Percentiles rank a stretch among this genome's conserved stretches.
Evolutionary conservation across 1,139 yeast genomes (phyloP).

Genomic region (Magnusiomyces paraingens): DNA sequence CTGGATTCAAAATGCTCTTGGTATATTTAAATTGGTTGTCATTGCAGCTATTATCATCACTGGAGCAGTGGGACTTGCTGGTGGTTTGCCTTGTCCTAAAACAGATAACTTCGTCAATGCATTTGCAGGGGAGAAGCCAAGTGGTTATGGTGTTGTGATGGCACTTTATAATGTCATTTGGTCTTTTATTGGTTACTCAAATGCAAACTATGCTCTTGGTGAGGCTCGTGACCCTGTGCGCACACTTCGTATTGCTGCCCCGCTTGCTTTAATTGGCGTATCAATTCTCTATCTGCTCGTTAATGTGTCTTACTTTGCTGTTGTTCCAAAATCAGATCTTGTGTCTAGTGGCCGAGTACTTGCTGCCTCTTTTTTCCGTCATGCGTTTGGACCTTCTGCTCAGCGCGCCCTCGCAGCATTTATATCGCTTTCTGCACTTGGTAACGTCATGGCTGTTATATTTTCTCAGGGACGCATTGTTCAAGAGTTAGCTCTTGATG

Average conservation of each 20-base stretch:
- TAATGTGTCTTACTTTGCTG: conserved; percentile 66
- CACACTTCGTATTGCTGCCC: conserved; percentile 66
- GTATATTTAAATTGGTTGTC: conserved; percentile 63
- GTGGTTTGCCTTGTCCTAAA: conserved; percentile 42
- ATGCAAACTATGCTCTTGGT: conserved; percentile 76
- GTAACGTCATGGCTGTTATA: conserved; percentile 71
- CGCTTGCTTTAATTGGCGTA: conserved; percentile 54
- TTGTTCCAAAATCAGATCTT: conserved; percentile 60
- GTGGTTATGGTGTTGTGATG: conserved; percentile 70
- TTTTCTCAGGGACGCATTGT: conserved; percentile 74
- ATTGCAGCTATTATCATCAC: conserved; percentile 62
- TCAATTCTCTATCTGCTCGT: conserved; percentile 62
- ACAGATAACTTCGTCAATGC: conserved; percentile 59
- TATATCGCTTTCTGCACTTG: conserved; percentile 68
- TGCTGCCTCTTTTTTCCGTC: conserved; percentile 68
- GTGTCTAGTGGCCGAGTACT: conserved; percentile 58
- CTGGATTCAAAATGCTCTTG: conserved; percentile 59
- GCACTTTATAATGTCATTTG: conserved; percentile 76
- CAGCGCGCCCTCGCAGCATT: conserved; percentile 63
- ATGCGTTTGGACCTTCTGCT: conserved; percentile 64
- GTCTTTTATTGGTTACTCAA: conserved; percentile 50
- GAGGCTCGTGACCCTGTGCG: conserved; percentile 68
- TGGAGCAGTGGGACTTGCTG: conserved; percentile 79
- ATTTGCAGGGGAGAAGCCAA: conserved; percentile 54
- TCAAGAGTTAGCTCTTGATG: conserved; percentile 68